Evolutionary conservation across 2,329 filamentous ascomycete species (phyloP), one percentile per base, ranked within the genome.

Genomic region (Alternaria ventricosa): DNA sequence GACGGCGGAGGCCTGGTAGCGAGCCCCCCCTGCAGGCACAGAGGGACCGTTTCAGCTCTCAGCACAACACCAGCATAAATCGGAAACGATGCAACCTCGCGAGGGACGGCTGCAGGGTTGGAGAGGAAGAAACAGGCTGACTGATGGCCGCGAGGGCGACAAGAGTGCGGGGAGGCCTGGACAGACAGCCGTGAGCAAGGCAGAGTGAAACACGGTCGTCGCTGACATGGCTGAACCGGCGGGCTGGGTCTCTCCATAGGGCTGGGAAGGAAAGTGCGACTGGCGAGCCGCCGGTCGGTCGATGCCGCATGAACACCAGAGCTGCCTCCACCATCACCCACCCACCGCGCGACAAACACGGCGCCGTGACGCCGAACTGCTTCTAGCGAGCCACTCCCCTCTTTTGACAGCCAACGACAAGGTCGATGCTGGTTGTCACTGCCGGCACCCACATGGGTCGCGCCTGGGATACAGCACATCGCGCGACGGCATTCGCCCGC

Each of bases 141-240:
- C 36, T 41, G 64, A 30, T 22, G 45, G 53, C 51, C 63, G 56
- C 20, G 28, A 66, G 61, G 65, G 68, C 68, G 66, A 67, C 66
- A 60, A 69, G 66, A 66, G 55, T 61, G 66, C 60, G 64, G 66
- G 68, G 64, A 61, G 55, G 20, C 61, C 53, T 43, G 50, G 61
- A 66, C 61, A 60, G 56, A 22, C 41, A 33, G 55, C 50, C 49
- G 36, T 18, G 36, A 41, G 49, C 49, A 53, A 63, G 63, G 56
- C 54, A 61, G 65, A 66, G 60, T 69, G 64, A 74, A 71, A 70
- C 65, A 73, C 61, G 65, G 62, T 66, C 57, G 51, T 63, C 59
- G 68, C 68, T 69, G 70, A 66, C 49, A 45, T 67, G 71, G 71
- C 66, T 50, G 68, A 69, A 71, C 74, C 74, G 64, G n/a, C 47